Evolutionary conservation across 1,284 basidiomycete genomes (phyloP), one percentile per base, ranked within the genome.

Genomic region (Veloboletus limbatus): DNA sequence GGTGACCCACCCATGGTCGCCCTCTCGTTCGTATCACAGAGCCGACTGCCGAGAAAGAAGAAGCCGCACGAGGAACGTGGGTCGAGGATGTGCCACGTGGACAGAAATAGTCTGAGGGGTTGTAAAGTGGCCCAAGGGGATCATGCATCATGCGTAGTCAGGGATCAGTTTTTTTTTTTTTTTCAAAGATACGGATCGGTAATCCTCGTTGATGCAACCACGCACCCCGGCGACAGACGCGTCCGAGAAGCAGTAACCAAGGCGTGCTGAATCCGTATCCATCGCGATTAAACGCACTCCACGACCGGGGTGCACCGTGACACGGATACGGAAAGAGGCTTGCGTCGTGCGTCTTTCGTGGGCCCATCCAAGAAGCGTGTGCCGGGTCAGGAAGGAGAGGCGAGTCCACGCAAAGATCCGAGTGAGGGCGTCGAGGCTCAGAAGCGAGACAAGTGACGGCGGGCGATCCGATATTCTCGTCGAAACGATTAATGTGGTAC

Each of bases 151-250:
- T 27, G 34, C 34, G 34, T 24, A 21, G 16, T 16, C 31, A 26
- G 24, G 22, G 20, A 44, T 30, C 35, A 44, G 24, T n/a, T n/a
- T n/a, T n/a, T n/a, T n/a, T n/a, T n/a, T n/a, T n/a, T 2, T 34
- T 44, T 28, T 22, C 22, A 36, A 32, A 45, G 35, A 43, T 39
- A 30, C 6, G 30, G 31, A 57, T 41, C 35, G 40, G 18, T 24
- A 28, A 44, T 48, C 56, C 56, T 57, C 56, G 33, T 47, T 51
- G 58, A 34, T 41, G 9, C 47, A 41, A 46, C 59, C n/a, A 26
- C 57, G 54, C 28, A 44, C 20, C 28, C n/a, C 38, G 20, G 42
- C 10, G 14, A 45, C 17, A 22, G 32, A 38, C 21, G 6, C 17
- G 8, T 18, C 51, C 38, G 17, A 16, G 30, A 26, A 38, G 35